A percentile compares a stretch with the other conserved stretches of the same genome.
Evolutionary conservation across 1,284 basidiomycete genomes (phyloP).

Genomic region (Rhodotorula sp.): DNA sequence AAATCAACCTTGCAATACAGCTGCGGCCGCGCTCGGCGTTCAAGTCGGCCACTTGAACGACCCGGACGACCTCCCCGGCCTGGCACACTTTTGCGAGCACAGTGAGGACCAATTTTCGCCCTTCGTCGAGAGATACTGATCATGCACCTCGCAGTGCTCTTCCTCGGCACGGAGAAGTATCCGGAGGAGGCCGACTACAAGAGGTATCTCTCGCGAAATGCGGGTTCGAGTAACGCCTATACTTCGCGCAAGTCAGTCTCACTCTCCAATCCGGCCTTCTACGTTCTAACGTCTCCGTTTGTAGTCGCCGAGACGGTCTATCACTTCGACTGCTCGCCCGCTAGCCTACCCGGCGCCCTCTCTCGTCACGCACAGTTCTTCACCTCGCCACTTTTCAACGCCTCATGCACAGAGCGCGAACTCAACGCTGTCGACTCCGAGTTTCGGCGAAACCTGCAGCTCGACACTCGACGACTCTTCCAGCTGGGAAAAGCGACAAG

Average conservation of each 20-base stretch:
- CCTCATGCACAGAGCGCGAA: constrained; percentile 88
- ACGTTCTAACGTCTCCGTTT: background rate
- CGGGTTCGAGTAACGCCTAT: constrained; percentile 86
- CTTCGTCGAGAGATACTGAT: constrained; percentile 4
- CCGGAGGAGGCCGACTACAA: constrained; percentile 89
- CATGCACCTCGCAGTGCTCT: constrained; percentile 58
- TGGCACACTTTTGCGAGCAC: constrained; percentile 93
- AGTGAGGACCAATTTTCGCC: background rate
- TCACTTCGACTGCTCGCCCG: constrained; percentile 81
- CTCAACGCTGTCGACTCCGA: constrained; percentile 97
- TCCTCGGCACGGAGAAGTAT: constrained; percentile 65
- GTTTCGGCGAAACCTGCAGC: constrained; percentile 94
- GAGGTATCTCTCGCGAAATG: constrained; percentile 82
- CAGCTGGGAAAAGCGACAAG: constrained; percentile 78
- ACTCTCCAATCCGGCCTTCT: background rate
- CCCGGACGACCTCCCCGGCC: constrained; percentile 75
- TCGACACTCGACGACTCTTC: constrained; percentile 71
- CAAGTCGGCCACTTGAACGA: constrained; percentile 92
- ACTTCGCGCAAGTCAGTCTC: constrained; percentile 42
- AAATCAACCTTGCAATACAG: background rate
- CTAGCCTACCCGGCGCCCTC: constrained; percentile 76
- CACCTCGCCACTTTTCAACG: constrained; percentile 79
- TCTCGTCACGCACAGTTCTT: constrained; percentile 92
- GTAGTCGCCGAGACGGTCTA: constrained; percentile 85
- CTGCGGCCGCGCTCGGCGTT: constrained; percentile 87